These are phyloP conservation scores for Oidiodendron maius DNA, from an alignment of 495 filamentous ascomycete genomes.

Conservation along the genomic window DNA sequence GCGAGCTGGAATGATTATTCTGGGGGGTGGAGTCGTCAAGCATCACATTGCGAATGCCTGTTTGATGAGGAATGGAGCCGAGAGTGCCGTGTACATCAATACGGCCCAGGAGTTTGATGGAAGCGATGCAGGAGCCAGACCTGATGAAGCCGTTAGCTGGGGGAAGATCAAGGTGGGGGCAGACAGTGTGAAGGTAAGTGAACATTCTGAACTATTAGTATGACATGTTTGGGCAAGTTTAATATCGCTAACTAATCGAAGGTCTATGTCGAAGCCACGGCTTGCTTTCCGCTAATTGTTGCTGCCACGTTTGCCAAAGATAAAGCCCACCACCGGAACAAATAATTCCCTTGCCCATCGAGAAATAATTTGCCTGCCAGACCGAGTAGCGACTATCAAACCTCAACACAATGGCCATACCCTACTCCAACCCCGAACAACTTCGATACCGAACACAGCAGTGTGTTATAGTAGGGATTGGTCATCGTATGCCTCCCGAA, in stretches of 20 bases:
- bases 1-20: slow-evolving; percentile 84
- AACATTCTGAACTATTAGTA: no score
- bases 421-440: no score
- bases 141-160: slow-evolving; percentile 97
- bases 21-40: slow-evolving; percentile 90
- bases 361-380: no score
- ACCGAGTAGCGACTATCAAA: no score
- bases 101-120: slow-evolving; percentile 96
- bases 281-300: slow-evolving; percentile 89
- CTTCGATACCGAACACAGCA: no score
- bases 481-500: no score
- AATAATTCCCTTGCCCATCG: no score
- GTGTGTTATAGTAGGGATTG: no score
- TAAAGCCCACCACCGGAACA: neutral
- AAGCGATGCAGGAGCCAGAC: slow-evolving; percentile 90
- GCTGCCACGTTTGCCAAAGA: slow-evolving; percentile 84
- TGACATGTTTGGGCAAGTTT: no score
- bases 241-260: no score
- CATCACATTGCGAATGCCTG: slow-evolving; percentile 97
- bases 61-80: slow-evolving; percentile 93
- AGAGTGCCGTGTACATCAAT: slow-evolving; percentile 94
- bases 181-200: slow-evolving; percentile 73
- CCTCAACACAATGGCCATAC: no score
- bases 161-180: slow-evolving; percentile 91
- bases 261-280: slow-evolving; percentile 88